A percentile compares a stretch with the other conserved stretches of the same genome.
These are phyloP conservation scores for Komagataea norvegica DNA, from an alignment of 1,139 yeast genomes.

Conservation along the genomic window DNA sequence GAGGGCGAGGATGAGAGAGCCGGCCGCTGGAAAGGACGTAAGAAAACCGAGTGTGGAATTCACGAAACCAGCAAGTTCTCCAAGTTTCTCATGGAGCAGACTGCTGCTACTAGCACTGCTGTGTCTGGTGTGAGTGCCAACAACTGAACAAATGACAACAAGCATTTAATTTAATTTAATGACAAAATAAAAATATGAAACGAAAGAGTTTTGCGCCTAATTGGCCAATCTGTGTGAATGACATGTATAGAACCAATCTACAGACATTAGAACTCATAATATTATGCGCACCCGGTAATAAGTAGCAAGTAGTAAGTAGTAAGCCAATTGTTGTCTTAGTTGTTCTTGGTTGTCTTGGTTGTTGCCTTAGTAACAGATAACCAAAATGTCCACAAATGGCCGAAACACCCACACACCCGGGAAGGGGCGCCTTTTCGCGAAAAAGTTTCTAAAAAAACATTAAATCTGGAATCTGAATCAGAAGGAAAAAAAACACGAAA, in stretches of 20 bases:
- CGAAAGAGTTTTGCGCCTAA: no score
- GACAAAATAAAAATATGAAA: no score
- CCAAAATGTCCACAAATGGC: no score
- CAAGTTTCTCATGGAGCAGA: constrained; percentile 38
- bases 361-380: no score
- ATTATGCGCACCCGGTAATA: no score
- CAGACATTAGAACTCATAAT: no score
- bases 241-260: no score
- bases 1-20: constrained; percentile 95
- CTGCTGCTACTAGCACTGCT: background rate
- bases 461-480: constrained; percentile 5
- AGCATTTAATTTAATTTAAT: background rate
- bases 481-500: constrained; percentile 4
- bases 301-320: no score
- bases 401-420: constrained; percentile 5
- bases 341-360: no score
- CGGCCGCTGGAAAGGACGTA: constrained; percentile 94
- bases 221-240: no score
- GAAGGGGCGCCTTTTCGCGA: constrained; percentile 4
- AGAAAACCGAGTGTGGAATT: constrained; percentile 94
- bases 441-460: constrained; percentile 1
- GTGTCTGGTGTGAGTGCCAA: background rate
- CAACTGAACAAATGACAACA: constrained; percentile 1
- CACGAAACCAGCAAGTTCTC: constrained; percentile 76
- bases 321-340: no score